Percentiles rank a stretch among this genome's conserved stretches.
Conservation (phyloP, 352 stramenopile genomes). For the Salisapilia sapeloensis region DNA sequence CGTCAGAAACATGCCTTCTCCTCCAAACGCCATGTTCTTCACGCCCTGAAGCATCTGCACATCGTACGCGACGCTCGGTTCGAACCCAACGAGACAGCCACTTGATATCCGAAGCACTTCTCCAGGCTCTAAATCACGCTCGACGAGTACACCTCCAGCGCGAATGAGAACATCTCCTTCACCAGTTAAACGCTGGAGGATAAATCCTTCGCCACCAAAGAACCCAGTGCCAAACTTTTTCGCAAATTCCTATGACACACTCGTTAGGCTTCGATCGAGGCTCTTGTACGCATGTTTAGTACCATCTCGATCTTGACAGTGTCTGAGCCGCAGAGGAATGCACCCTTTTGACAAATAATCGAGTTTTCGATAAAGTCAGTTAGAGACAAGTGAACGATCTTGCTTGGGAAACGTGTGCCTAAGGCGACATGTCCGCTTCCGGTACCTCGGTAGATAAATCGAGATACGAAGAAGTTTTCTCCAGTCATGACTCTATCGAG, state of each 20-base stretch:
- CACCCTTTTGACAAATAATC: constrained; percentile 87
- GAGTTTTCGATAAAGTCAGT: constrained; percentile 71
- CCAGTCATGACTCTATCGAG: constrained; percentile 44
- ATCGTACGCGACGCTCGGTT: constrained; percentile 76
- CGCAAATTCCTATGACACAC: constrained; percentile 72
- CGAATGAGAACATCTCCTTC: constrained; percentile 85
- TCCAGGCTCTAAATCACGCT: constrained; percentile 67
- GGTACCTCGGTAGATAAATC: constrained; percentile 43
- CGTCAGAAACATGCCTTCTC: constrained; percentile 88
- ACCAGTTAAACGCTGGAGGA: constrained; percentile 84
- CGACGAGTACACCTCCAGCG: constrained; percentile 78
- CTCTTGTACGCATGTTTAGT: not conserved
- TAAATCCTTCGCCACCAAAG: constrained; percentile 91
- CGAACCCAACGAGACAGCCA: constrained; percentile 84
- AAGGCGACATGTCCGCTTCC: constrained; percentile 73
- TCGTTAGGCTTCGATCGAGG: not conserved
- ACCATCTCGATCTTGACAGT: constrained; percentile 86
- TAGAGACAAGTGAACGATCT: constrained; percentile 83
- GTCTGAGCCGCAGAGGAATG: constrained; percentile 84
- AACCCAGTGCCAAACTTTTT: constrained; percentile 84
- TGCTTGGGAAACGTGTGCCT: constrained; percentile 77
- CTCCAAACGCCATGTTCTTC: constrained; percentile 91
- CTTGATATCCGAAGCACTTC: constrained; percentile 86
- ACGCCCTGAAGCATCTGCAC: constrained; percentile 85
- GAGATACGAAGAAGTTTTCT: constrained; percentile 67